Base-by-base conservation (phyloP, 805 yeast genomes). In the Wickerhamomyces mucosus region DNA sequence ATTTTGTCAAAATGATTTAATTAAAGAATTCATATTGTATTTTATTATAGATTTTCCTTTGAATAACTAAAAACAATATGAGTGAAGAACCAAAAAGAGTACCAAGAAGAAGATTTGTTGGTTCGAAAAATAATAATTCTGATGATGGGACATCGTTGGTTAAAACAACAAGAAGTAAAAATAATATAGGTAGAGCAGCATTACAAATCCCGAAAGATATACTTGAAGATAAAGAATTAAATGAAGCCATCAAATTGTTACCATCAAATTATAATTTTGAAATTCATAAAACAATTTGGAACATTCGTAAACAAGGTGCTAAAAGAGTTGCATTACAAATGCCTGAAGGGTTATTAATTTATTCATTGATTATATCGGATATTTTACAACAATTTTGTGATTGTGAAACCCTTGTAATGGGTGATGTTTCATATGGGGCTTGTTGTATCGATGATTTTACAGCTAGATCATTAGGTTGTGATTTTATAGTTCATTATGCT, bases 341-440 rank as follows among this genome's bases (percentile, higher is more conserved):
- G 95, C 98, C 98, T 2, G 98, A 92, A 56, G 98, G 98, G 2
- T 58, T 92, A 19, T 61, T 92, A 30, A 82, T 92, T 1, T 92
- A 88, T 51, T 78, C 96, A 1, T 66, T 94, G 38, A 70, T 92
- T 23, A 73, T 92, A n/a, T 70, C 95, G 4, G 98, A 92, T 56
- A 89, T 92, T 16, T 53, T 92, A 21, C 95, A 85, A 49, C 95
- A 88, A 55, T 89, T 92, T 45, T 88, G 96, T 53, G 57, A 61
- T 3, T 85, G 80, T 32, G 95, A 88, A 49, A 82, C 88, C 0
- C 64, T 92, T 2, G 92, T 89, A 3, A 92, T 92, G 98, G 98
- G 98, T 3, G 98, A 92, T 55, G 98, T 92, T 0, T 84, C 96
- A 0, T 92, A 92, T 50, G 98, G 98, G 26, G 98, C 98, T 0